Conservation (phyloP, 805 yeast genomes). For the Hermanozyma aechmeae region DNA sequence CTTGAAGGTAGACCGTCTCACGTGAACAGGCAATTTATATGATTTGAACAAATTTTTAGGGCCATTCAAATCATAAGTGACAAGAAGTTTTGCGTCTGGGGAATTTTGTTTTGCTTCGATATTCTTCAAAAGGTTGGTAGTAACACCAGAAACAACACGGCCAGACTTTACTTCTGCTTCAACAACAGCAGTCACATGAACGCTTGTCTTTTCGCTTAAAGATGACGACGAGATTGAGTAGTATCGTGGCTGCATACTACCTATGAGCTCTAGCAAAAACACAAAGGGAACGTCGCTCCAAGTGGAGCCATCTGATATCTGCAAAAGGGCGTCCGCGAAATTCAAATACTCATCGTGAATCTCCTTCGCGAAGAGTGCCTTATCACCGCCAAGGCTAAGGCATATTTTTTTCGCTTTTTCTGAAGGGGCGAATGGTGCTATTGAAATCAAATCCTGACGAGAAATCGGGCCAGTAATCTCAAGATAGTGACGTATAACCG, state of each 20-base stretch:
- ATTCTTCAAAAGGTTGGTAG: slow-evolving; percentile 78
- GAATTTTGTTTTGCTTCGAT: slow-evolving; percentile 51
- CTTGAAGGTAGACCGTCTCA: slow-evolving; percentile 91
- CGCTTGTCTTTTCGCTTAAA: slow-evolving; percentile 57
- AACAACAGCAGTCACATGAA: slow-evolving; percentile 88
- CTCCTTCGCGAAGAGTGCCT: slow-evolving; percentile 54
- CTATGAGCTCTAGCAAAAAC: slow-evolving; percentile 71
- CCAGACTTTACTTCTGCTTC: slow-evolving; percentile 43
- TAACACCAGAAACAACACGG: slow-evolving; percentile 64
- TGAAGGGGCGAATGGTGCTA: slow-evolving; percentile 77
- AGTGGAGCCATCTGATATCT: slow-evolving; percentile 50
- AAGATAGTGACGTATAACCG: slow-evolving; percentile 75
- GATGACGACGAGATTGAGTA: slow-evolving; percentile 94
- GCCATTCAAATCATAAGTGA: slow-evolving; percentile 68
- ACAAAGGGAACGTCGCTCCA: slow-evolving; percentile 81
- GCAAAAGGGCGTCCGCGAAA: slow-evolving; percentile 63
- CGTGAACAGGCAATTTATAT: slow-evolving; percentile 78
- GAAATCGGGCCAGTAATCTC: slow-evolving; percentile 93
- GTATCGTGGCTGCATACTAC: slow-evolving; percentile 86
- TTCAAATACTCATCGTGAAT: slow-evolving; percentile 57
- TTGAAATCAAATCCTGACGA: slow-evolving; percentile 67
- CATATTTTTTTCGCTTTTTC: slow-evolving; percentile 43
- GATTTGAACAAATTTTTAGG: slow-evolving; percentile 55
- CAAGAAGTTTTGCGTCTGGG: slow-evolving; percentile 30
- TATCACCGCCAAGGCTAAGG: slow-evolving; percentile 53